Base-by-base conservation (phyloP, 257 asterid genomes). In the Coffea canephora region DNA sequence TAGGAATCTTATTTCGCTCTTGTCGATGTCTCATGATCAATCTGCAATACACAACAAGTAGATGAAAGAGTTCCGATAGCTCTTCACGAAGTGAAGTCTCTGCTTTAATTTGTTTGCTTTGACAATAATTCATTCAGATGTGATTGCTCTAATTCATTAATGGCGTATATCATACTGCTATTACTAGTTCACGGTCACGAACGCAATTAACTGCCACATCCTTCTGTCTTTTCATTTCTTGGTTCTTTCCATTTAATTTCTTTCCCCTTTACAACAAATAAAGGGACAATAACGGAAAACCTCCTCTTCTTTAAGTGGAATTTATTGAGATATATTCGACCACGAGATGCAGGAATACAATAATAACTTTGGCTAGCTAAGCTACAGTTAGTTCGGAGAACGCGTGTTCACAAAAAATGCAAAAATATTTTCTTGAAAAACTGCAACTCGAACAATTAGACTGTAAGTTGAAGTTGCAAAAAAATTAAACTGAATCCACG, bases 1-100 rank as follows among this genome's bases (percentile, higher is more conserved):
- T 66, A 77, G 73, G 84, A 83, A 83, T 80, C 71, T 61, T 64
- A 80, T 57, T 55, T 67, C 57, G 14, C 41, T 36, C 49, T 78
- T 74, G 66, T 70, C 71, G 65, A 71, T 69, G 41, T 79, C 75
- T 74, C 41, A 48, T 74, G 66, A 46, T 74, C 59, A 55, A 41
- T 78, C 27, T 25, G 27, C 62, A 18, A 31, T 34, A 65, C 0
- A 0, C 39, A 3, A 4, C 48, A 39, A 27, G 45, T 55, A 21
- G 68, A 78, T 27, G 67, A 55, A 65, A 78, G 55, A 27, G 61
- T 77, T 69, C 21, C 45, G 25, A 69, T 23, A 23, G 54, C 3
- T n/a, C 7, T n/a, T 39, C 43, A 39, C 18, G 8, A 45, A 71
- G 41, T 71, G 8, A 45, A 71, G 41, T 71, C 76, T 34, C 49